Evolutionary conservation across 768 basidiomycete species (phyloP), one percentile per base, ranked within the genome.

Genomic region (Auricularia sp.): DNA sequence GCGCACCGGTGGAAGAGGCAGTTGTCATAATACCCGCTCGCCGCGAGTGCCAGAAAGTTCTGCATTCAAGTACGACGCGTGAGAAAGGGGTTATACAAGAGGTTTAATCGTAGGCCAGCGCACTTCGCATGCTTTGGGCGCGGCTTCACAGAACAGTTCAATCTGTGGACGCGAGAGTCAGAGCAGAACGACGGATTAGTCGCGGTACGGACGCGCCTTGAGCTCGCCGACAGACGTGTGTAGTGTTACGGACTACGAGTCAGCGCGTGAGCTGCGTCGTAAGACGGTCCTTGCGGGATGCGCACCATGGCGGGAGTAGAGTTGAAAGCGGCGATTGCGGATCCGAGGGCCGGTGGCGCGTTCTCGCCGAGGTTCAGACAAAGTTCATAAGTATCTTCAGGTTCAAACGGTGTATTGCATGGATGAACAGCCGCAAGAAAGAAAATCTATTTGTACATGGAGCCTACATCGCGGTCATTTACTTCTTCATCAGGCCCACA

Each of bases 41-140:
- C 97, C 71, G 92, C 94, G 14, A 98, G 81, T 0, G 94, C 95
- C 14, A 99, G 81, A 72, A 98, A 99, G 76, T 98, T 99, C 94
- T 97, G 70, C 39, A 16, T 33, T 18, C 29, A 39, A 11, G 36
- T n/a, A 29, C 29, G 29, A 29, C 29, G 33, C 39, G 37, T 64
- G 21, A 1, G n/a, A 37, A 63, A 59, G 39, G 47, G 36, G 8
- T 29, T 44, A 35, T 45, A 16, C 13, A 13, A 47, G 62, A 42
- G 29, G 62, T 29, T 64, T 54, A 35, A 39, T 61, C 24, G 62
- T 54, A 63, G 71, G 29, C 29, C 29, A 29, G 29, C 29, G 29
- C 68, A 94, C 95, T 81, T 99, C 96, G 69, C 95, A 93, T 11
- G 94, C 82, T 75, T 94, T 93, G 29, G 97, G 97, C 21, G 94